Base-by-base conservation (phyloP, 164 flowering plant species). In the Annona squamosa region DNA sequence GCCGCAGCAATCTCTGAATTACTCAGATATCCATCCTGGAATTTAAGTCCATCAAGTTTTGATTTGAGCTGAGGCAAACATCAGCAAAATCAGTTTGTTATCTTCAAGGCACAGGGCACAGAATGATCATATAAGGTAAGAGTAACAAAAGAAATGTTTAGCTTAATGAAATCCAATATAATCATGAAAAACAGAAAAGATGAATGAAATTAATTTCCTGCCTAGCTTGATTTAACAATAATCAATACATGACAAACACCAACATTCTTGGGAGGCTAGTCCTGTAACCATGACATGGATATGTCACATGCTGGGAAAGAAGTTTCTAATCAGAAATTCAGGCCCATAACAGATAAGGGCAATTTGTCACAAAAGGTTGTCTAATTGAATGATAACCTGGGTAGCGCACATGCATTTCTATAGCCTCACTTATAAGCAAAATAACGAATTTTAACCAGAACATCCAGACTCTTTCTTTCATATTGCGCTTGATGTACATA, bases 1-100 rank as follows among this genome's bases (percentile, higher is more conserved):
- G 84, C 90, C 62, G 76, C 85, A 67, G 82, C 81, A 65, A 86
- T 79, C 75, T 84, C 87, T 45, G 80, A 66, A 72, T 80, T 72
- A 43, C 67, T 56, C 68, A 71, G 26, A 73, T 69, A 61, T 48
- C 72, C 81, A 46, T 73, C 74, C 56, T 72, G 76, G n/a, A 79
- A 80, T 75, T 83, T 86, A 64, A 80, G 77, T 71, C 83, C 79
- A 44, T 68, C 37, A 63, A 85, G 75, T 73, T 72, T 83, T 59
- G 82, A 75, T 56, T 84, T 80, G 46, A 85, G 80, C 90, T 87
- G 85, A 48, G 67, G 80, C 41, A 52, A 52, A 16, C 16, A 52
- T 52, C 59, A 52, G 9, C 59, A 7, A 52, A 16, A 52, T 52
- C 59, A 10, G 1, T 10, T 52, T 52, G 13, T 10, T 52, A 7